A percentile compares a stretch with the other conserved stretches of the same genome.
Conservation (phyloP, 768 basidiomycete genomes). For the Tylopilus felleus region DNA sequence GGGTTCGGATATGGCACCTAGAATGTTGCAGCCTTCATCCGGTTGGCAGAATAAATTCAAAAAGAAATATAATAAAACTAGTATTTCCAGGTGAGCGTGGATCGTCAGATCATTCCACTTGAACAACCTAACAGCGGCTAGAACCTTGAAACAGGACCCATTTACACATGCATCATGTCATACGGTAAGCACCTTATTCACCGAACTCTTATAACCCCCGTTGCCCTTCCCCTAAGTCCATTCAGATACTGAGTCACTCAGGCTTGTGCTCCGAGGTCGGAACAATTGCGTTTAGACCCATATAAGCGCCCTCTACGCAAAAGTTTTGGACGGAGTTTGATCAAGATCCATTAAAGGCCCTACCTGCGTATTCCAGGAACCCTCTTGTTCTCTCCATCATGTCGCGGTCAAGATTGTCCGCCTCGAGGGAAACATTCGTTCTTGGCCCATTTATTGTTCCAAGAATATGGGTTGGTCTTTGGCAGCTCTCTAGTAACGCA, state of each 20-base stretch:
- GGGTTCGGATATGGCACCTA: constrained; percentile 28
- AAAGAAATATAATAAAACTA: constrained; percentile 7
- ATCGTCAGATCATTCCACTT: constrained; percentile 23
- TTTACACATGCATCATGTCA: constrained; percentile 11
- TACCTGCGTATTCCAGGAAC: constrained; percentile 1
- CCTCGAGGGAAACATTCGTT: constrained; percentile 42
- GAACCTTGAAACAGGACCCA: constrained; percentile 1
- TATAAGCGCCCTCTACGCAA: constrained; percentile 3
- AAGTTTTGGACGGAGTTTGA: constrained; percentile 33
- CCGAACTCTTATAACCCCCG: constrained; percentile 13
- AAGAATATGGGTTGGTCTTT: constrained; percentile 73
- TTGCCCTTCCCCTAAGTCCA: constrained; percentile 1
- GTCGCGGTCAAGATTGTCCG: constrained; percentile 15
- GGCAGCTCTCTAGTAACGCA: constrained; percentile 84
- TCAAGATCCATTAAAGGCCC: constrained; percentile 20
- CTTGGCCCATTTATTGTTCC: constrained; percentile 59
- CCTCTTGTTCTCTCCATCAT: constrained; percentile 15
- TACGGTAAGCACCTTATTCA: constrained; percentile 10
- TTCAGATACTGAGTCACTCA: background rate
- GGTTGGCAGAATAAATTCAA: constrained; percentile 13
- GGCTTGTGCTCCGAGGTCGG: constrained; percentile 11
- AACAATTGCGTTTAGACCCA: constrained; percentile 1
- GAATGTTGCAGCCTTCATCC: constrained; percentile 8
- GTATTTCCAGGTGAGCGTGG: constrained; percentile 24
- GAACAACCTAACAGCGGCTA: constrained; percentile 18